Base-by-base conservation (phyloP, 192 early-diverging fungal genomes). In the Rhizophagus sp. region DNA sequence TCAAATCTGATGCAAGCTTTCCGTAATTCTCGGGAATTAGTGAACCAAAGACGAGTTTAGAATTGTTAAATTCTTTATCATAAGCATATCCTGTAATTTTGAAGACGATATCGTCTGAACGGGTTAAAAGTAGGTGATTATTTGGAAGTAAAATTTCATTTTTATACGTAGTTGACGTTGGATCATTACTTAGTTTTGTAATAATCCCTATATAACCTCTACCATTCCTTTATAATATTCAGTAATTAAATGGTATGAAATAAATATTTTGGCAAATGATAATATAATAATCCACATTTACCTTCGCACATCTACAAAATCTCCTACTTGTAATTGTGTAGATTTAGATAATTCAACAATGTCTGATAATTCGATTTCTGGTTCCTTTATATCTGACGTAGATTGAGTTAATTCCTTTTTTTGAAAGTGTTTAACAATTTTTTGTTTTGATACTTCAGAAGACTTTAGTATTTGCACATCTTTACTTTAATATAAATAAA, bases 61-160 rank as follows among this genome's bases (percentile, higher is more conserved):
- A 66, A 36, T 65, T 33, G 15, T 33, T 76, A 8, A 70, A 76
- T 64, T 70, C 73, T 41, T 50, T 73, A 24, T 66, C 78, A 33
- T 57, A 73, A 0, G 74, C 74, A 71, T 82, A 89, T 19, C 77
- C 83, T 4, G 87, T 83, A 69, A 88, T 77, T 15, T 72, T 81
- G 76, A 88, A 91, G 1, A 84, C 82, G 66, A 91, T 83, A 66
- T 85, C 84, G 10, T 84, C 85, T 17, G 82, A 86, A 50, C 82
- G 82, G 57, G 52, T 57, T 57, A 57, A 57, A 57, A 57, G 52
- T 22, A 57, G 52, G 52, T 57, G 52, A 57, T 19, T 19, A 7
- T 57, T 57, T 57, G 52, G 19, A 57, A 57, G 52, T 22, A 57
- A 57, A 57, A 57, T 57, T 57, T 57, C 52, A 57, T 57, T 57